phyloP scores from a whole-genome alignment of 352 stramenopile species.

The Pythium vanterpoolii region DNA sequence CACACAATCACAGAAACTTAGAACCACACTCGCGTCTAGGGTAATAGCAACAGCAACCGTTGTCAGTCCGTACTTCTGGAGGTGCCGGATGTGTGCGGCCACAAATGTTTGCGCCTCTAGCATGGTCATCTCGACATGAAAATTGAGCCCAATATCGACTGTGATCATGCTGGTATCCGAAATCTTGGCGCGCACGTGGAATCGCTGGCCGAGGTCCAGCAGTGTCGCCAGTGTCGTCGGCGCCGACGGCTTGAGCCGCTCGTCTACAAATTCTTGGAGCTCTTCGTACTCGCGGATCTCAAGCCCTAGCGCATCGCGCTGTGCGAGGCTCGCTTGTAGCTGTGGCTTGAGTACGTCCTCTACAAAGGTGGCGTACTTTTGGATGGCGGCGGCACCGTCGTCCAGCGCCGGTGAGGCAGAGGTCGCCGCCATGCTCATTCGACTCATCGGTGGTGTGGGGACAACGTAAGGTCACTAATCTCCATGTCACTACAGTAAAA shows the following conservation, averaged over 20 bases:
- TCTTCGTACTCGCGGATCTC: conserved; percentile 72
- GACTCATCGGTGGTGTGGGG: neutral
- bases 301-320: conserved; percentile 40
- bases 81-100: conserved; percentile 40
- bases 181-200: conserved; percentile 73
- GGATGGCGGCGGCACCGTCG: conserved; percentile 29
- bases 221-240: conserved; percentile 28
- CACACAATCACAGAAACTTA: conserved; percentile 2
- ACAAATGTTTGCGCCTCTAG: conserved; percentile 57
- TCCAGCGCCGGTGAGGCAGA: neutral
- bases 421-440: neutral
- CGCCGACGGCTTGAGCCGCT: conserved; percentile 18
- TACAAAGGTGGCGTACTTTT: conserved; percentile 64
- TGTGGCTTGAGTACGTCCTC: conserved; percentile 70
- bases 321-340: conserved; percentile 51
- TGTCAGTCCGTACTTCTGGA: conserved; percentile 38
- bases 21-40: neutral
- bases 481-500: conserved; percentile 9
- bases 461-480: neutral
- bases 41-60: neutral
- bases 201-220: conserved; percentile 68
- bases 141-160: conserved; percentile 69
- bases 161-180: conserved; percentile 51
- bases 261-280: conserved; percentile 41
- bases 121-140: conserved; percentile 78